Evolutionary conservation across 805 yeast species (phyloP).

Genomic region (Ogataea henricii): DNA sequence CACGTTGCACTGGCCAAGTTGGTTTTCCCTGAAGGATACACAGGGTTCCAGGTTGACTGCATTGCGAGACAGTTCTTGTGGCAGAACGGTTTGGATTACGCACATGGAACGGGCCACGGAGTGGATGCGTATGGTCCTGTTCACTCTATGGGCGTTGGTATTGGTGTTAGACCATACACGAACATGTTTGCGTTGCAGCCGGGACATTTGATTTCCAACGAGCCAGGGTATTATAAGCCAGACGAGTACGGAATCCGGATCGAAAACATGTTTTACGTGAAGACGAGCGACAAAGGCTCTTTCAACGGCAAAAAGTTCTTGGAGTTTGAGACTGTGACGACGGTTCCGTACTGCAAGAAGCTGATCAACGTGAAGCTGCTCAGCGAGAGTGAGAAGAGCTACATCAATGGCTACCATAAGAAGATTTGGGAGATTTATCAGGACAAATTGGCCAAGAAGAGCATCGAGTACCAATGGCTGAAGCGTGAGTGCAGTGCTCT

Average conservation of each 20-base stretch:
- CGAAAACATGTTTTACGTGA: conserved; percentile 50
- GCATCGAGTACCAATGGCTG: conserved; percentile 50
- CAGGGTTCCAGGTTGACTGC: conserved; percentile 56
- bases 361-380: conserved; percentile 49
- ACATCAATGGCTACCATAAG: conserved; percentile 53
- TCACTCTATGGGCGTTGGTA: conserved; percentile 66
- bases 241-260: conserved; percentile 63
- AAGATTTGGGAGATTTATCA: conserved; percentile 47
- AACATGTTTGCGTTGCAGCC: conserved; percentile 45
- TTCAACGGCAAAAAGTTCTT: conserved; percentile 46
- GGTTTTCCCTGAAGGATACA: conserved; percentile 55
- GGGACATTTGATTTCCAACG: conserved; percentile 60
- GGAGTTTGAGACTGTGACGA: conserved; percentile 58
- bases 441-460: conserved; percentile 39
- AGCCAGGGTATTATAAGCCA: conserved; percentile 64
- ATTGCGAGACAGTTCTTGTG: conserved; percentile 62
- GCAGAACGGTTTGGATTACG: conserved; percentile 58
- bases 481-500: conserved; percentile 45
- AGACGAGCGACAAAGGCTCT: conserved; percentile 37
- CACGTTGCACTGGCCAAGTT: conserved; percentile 50
- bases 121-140: conserved; percentile 62
- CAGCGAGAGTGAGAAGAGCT: conserved; percentile 45
- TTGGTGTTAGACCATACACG: conserved; percentile 55
- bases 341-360: conserved; percentile 56
- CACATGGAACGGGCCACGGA: conserved; percentile 69